These are phyloP conservation scores for Crinitomyces ghanaensis DNA, from an alignment of 805 yeast genomes.

Conservation along the genomic window DNA sequence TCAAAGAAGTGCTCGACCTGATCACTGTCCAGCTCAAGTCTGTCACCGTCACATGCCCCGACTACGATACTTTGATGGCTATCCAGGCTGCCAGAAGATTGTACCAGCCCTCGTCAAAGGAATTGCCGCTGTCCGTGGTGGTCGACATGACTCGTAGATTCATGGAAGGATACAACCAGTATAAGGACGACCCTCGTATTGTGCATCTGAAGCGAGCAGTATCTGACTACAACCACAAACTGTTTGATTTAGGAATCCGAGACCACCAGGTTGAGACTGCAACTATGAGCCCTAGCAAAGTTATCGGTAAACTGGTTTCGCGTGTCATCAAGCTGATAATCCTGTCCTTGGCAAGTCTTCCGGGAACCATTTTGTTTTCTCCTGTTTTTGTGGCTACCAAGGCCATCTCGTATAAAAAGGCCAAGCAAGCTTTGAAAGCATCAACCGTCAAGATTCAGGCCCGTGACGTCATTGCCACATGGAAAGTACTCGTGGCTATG, in stretches of 20 bases:
- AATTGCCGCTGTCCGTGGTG: constrained; percentile 67
- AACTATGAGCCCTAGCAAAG: constrained; percentile 35
- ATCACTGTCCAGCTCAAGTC: constrained; percentile 66
- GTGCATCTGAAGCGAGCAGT: constrained; percentile 51
- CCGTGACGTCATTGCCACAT: constrained; percentile 89
- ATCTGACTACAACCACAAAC: constrained; percentile 52
- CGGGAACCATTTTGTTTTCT: constrained; percentile 78
- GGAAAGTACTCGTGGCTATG: constrained; percentile 87
- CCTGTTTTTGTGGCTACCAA: constrained; percentile 81
- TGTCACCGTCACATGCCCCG: constrained; percentile 82
- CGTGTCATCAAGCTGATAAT: constrained; percentile 47
- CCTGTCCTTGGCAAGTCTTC: constrained; percentile 57
- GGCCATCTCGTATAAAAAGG: constrained; percentile 59
- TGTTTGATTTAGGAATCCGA: constrained; percentile 50
- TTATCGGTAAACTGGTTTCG: constrained; percentile 36
- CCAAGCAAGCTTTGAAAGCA: constrained; percentile 65
- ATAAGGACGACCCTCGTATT: constrained; percentile 57
- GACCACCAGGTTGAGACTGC: constrained; percentile 67
- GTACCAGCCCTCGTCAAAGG: constrained; percentile 61
- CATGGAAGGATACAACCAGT: constrained; percentile 68
- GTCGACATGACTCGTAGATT: constrained; percentile 87
- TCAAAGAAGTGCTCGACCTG: constrained; percentile 55
- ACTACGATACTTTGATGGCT: constrained; percentile 78
- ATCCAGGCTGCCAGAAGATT: constrained; percentile 87
- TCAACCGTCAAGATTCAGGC: constrained; percentile 89